A percentile compares a stretch with the other conserved stretches of the same genome.
phyloP scores from a whole-genome alignment of 2,329 filamentous ascomycete species.

The Tetracladium maxilliforme region DNA sequence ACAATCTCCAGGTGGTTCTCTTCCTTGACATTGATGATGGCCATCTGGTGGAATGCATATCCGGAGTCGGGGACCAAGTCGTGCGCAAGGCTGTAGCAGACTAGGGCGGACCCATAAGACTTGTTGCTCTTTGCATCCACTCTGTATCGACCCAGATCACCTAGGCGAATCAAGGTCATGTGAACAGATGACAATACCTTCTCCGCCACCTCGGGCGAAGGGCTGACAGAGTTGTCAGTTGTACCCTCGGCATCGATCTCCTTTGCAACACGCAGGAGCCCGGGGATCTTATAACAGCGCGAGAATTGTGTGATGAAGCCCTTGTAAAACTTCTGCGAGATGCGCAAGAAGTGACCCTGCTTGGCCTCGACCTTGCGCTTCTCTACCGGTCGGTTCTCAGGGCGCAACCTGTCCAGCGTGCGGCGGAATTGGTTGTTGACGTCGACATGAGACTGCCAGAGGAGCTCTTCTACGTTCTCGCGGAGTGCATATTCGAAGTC shows the following conservation, averaged over 20 bases:
- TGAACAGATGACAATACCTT: slow-evolving; percentile 62
- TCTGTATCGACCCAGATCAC: slow-evolving; percentile 82
- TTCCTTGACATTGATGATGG: slow-evolving; percentile 68
- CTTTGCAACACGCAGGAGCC: too few relatives aligned
- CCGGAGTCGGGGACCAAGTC: slow-evolving; percentile 68
- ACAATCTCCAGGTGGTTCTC: slow-evolving; percentile 70
- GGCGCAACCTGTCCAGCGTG: slow-evolving; percentile 40
- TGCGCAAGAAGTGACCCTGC: slow-evolving; percentile 76
- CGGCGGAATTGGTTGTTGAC: slow-evolving; percentile 70
- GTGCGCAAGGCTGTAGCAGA: slow-evolving; percentile 73
- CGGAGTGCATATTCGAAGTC: slow-evolving; percentile 53
- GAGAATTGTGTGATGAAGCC: slow-evolving; percentile 45
- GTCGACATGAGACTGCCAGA: slow-evolving; percentile 69
- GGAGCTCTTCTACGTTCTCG: slow-evolving; percentile 49
- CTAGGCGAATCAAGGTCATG: slow-evolving; percentile 70
- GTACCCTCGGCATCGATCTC: too few relatives aligned
- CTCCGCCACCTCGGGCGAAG: slow-evolving; percentile 11
- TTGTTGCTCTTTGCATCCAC: slow-evolving; percentile 53
- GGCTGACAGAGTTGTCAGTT: slow-evolving; percentile 9
- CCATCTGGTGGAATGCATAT: slow-evolving; percentile 78
- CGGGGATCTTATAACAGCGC: slow-evolving; percentile 10
- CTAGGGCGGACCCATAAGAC: slow-evolving; percentile 66
- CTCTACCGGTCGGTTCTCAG: slow-evolving; percentile 31
- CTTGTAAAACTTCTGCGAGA: slow-evolving; percentile 77
- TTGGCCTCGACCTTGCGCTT: slow-evolving; percentile 68